Percentiles rank a stretch among this genome's conserved stretches.
phyloP scores from a whole-genome alignment of 768 basidiomycete species.

The Sporobolomyces phaffii region DNA sequence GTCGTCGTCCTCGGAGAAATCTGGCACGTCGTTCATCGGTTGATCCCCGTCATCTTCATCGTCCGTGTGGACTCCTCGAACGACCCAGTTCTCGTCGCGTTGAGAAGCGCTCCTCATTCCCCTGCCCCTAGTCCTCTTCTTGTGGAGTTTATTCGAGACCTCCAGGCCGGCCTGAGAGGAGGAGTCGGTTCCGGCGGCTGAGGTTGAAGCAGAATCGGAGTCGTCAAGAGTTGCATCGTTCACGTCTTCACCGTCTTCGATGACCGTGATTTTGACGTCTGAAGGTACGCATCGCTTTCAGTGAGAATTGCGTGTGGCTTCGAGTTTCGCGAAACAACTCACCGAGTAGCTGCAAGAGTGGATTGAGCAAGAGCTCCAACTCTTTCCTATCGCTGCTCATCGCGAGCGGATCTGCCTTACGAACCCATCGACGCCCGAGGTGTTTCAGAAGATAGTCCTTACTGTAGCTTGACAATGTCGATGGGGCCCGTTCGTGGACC shows the following conservation, averaged over 20 bases:
- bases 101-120: neutral
- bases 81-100: neutral
- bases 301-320: neutral
- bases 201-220: neutral
- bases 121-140: too few relatives aligned
- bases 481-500: too few relatives aligned
- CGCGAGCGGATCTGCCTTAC: neutral
- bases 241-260: neutral
- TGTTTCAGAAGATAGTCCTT: constrained; percentile 4
- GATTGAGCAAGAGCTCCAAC: constrained; percentile 20
- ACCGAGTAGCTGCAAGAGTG: constrained; percentile 26
- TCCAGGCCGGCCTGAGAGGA: too few relatives aligned
- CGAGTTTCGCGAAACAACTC: neutral
- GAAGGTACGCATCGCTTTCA: neutral
- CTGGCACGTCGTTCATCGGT: neutral
- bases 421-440: constrained; percentile 23
- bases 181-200: too few relatives aligned
- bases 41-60: neutral
- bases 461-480: too few relatives aligned
- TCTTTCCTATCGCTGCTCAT: constrained; percentile 1
- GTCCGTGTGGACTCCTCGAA: neutral
- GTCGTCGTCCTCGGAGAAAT: neutral
- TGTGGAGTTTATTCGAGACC: too few relatives aligned
- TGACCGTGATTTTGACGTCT: constrained; percentile 23
- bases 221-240: neutral